phyloP scores from a whole-genome alignment of 805 yeast species.

The Yarrowia alimentaria region DNA sequence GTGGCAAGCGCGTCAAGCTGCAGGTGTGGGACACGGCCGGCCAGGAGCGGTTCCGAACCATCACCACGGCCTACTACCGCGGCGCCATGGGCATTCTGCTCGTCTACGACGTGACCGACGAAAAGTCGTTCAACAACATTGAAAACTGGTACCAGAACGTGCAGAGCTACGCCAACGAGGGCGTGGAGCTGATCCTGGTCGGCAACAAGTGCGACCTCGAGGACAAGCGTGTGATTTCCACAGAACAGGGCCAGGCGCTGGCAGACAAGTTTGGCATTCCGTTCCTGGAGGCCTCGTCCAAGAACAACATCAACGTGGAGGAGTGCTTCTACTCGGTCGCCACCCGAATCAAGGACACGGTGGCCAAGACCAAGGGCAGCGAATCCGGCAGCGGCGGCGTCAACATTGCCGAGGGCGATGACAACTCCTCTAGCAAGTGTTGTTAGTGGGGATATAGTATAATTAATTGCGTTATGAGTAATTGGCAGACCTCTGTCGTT shows the following conservation, averaged over 20 bases:
- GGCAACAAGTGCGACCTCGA: slow-evolving; percentile 95
- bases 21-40: slow-evolving; percentile 99
- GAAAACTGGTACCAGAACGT: slow-evolving; percentile 96
- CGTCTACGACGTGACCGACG: slow-evolving; percentile 97
- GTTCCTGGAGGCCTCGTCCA: slow-evolving; percentile 94
- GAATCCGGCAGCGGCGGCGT: slow-evolving; percentile 30
- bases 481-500: too few species aligned
- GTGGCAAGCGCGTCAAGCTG: slow-evolving; percentile 87
- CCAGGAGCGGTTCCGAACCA: slow-evolving; percentile 96
- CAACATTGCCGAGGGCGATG: slow-evolving; percentile 34
- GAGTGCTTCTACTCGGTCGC: slow-evolving; percentile 90
- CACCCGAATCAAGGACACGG: slow-evolving; percentile 74
- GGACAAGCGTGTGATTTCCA: slow-evolving; percentile 79
- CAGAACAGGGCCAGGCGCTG: slow-evolving; percentile 85
- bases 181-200: slow-evolving; percentile 88
- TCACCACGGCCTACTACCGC: slow-evolving; percentile 96
- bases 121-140: slow-evolving; percentile 87
- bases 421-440: slow-evolving; percentile 40
- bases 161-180: slow-evolving; percentile 93
- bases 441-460: slow-evolving; percentile 33
- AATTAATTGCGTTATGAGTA: slow-evolving; percentile 17
- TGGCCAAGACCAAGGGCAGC: slow-evolving; percentile 42
- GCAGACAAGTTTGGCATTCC: slow-evolving; percentile 86
- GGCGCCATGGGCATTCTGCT: slow-evolving; percentile 98
- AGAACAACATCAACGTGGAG: slow-evolving; percentile 87